These are phyloP conservation scores for Kodamaea plutei DNA, from an alignment of 1,139 yeast species.

Conservation along the genomic window DNA sequence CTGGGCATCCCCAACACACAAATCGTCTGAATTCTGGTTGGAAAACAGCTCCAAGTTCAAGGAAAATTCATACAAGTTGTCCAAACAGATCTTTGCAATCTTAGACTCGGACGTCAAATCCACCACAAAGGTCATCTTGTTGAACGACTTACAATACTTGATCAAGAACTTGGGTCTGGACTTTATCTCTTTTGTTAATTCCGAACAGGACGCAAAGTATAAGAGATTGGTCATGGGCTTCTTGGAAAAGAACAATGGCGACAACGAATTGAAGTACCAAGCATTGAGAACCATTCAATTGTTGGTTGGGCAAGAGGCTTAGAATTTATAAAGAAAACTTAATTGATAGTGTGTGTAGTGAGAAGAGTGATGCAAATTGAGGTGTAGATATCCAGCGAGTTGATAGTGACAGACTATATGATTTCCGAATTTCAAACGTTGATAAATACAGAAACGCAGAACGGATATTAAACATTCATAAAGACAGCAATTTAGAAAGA, in stretches of 20 bases:
- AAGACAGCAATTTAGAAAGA: too few relatives aligned
- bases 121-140: constrained; percentile 38
- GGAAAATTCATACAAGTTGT: constrained; percentile 69
- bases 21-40: constrained; percentile 83
- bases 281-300: constrained; percentile 93
- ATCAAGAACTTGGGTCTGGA: constrained; percentile 51
- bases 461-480: too few relatives aligned
- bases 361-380: too few relatives aligned
- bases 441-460: too few relatives aligned
- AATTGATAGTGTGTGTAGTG: too few relatives aligned
- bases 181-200: constrained; percentile 65
- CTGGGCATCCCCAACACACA: constrained; percentile 91
- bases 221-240: constrained; percentile 79
- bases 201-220: constrained; percentile 52
- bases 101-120: constrained; percentile 24
- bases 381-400: too few relatives aligned
- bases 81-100: constrained; percentile 48
- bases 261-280: constrained; percentile 87
- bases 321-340: too few relatives aligned
- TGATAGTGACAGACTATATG: too few relatives aligned
- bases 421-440: too few relatives aligned
- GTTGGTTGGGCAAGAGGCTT: constrained; percentile 70
- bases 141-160: constrained; percentile 51
- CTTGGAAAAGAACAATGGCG: constrained; percentile 64
- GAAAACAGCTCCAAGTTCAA: constrained; percentile 76